phyloP scores from a whole-genome alignment of 1,139 yeast genomes.

The Magnusiomyces tetraspermus region DNA sequence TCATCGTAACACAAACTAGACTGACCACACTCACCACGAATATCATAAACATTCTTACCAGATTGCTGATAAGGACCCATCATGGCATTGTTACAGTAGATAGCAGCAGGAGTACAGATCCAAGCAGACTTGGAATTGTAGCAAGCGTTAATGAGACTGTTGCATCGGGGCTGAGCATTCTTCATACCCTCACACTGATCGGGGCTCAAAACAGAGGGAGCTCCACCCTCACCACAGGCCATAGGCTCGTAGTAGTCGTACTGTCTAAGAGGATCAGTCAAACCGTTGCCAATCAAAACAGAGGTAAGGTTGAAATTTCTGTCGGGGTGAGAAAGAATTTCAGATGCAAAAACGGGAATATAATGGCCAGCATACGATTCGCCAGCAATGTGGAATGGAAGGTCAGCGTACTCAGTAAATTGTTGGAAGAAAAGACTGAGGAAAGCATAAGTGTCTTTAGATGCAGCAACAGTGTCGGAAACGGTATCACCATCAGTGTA shows the following conservation, averaged over 20 bases:
- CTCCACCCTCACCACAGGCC: constrained; percentile 81
- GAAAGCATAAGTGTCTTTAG: constrained; percentile 69
- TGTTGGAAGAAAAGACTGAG: constrained; percentile 67
- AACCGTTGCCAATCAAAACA: constrained; percentile 74
- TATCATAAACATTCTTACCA: constrained; percentile 62
- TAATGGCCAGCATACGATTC: constrained; percentile 87
- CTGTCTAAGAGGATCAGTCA: constrained; percentile 67
- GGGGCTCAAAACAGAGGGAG: constrained; percentile 52
- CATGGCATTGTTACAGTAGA: constrained; percentile 61
- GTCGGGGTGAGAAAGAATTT: constrained; percentile 54
- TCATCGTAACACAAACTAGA: constrained; percentile 50
- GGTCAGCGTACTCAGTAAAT: constrained; percentile 53
- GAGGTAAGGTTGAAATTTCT: constrained; percentile 60
- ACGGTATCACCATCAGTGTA: constrained; percentile 47
- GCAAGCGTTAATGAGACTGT: constrained; percentile 43
- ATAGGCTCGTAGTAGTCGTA: constrained; percentile 63
- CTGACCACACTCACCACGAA: constrained; percentile 49
- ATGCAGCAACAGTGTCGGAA: constrained; percentile 58
- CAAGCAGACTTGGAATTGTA: constrained; percentile 45
- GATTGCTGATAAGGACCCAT: constrained; percentile 47
- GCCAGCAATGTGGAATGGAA: constrained; percentile 71
- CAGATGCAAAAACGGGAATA: constrained; percentile 69
- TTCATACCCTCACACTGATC: constrained; percentile 53
- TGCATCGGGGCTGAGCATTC: constrained; percentile 48
- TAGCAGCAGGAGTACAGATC: constrained; percentile 51